Percentiles rank a stretch among this genome's conserved stretches.
Evolutionary conservation across 169 alveolate genomes (phyloP).

Genomic region (Babesia ovis): DNA sequence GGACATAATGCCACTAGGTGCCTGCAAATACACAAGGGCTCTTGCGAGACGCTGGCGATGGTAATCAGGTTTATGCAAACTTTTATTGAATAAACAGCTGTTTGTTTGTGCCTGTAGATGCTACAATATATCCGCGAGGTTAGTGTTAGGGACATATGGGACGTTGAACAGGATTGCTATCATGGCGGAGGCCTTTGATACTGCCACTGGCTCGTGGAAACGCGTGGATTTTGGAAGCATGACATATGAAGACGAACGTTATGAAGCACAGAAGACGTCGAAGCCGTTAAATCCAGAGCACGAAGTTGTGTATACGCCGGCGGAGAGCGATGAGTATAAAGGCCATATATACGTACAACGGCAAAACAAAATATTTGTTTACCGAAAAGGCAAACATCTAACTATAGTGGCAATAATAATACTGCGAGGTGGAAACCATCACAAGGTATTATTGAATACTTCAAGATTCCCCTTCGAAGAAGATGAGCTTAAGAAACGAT

Average conservation of each 20-base stretch:
- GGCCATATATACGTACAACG: constrained; percentile 38
- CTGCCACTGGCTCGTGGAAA: constrained; percentile 46
- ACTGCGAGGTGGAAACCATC: neutral
- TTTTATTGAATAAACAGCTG: constrained; percentile 2
- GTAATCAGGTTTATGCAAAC: constrained; percentile 9
- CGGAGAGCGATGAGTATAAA: neutral
- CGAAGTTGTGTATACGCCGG: neutral
- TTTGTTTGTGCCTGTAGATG: constrained; percentile 53
- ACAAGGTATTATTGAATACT: constrained; percentile 24
- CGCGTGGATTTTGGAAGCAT: constrained; percentile 34
- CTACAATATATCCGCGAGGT: constrained; percentile 38
- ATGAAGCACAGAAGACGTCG: neutral
- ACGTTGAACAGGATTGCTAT: neutral
- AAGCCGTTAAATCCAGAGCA: constrained; percentile 5
- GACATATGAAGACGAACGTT: constrained; percentile 14
- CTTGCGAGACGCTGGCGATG: constrained; percentile 32
- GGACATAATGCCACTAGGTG: neutral
- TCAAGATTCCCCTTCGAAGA: constrained; percentile 52
- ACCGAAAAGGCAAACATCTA: constrained; percentile 1
- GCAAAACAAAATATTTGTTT: constrained; percentile 50
- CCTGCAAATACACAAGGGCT: constrained; percentile 37
- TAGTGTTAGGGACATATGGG: constrained; percentile 5
- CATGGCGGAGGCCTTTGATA: constrained; percentile 43
- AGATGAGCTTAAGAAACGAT: constrained; percentile 12
- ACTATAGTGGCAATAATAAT: constrained; percentile 31